Base-by-base conservation (phyloP, 768 basidiomycete genomes). In the Amanita pseudoporphyria region DNA sequence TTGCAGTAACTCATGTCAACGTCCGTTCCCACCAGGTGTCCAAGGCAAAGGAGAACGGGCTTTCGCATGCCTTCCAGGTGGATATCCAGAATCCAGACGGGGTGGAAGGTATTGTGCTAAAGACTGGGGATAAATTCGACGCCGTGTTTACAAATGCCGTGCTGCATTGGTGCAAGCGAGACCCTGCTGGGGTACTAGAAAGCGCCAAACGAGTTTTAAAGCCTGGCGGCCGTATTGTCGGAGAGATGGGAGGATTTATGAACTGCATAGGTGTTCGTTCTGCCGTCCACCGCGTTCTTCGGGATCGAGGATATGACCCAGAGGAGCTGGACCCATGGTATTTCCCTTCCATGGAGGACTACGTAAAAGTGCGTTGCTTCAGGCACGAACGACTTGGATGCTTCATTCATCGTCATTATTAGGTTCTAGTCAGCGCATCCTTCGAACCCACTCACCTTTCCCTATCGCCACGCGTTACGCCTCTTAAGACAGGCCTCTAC, bases 111-210 rank as follows among this genome's bases (percentile, higher is more conserved):
- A 24, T 32, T 3, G 16, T 39, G 28, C 32, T 26, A 14, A 16
- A 31, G 28, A 26, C 24, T 19, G 37, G 38, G 12, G 24, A 10
- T 21, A 68, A 69, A 41, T 87, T 81, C 54, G 84, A 90, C 58
- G 81, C 78, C 0, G 82, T 84, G 2, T 93, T 93, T 67, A 83
- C 81, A 47, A 89, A 84, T 53, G 87, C 91, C 0, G 72, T 76
- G 3, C 60, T 93, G 53, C 90, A 94, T 57, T 93, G 89, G 90
- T 92, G 88, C 65, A 91, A 87, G 62, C 66, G 67, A 4, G 71
- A 84, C 56, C 91, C 90, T 1, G 61, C 58, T 1, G 80, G 77
- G 1, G 88, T 90, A 7, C 60, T 90, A 9, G 63, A 71, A 12
- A 73, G 79, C 43, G 73, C 76, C n/a, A 76, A 75, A 57, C 70